Percentiles rank a stretch among this genome's conserved stretches.
These are phyloP conservation scores for Podosphaera xanthii DNA, from an alignment of 2,329 filamentous ascomycete genomes.

Conservation along the genomic window DNA sequence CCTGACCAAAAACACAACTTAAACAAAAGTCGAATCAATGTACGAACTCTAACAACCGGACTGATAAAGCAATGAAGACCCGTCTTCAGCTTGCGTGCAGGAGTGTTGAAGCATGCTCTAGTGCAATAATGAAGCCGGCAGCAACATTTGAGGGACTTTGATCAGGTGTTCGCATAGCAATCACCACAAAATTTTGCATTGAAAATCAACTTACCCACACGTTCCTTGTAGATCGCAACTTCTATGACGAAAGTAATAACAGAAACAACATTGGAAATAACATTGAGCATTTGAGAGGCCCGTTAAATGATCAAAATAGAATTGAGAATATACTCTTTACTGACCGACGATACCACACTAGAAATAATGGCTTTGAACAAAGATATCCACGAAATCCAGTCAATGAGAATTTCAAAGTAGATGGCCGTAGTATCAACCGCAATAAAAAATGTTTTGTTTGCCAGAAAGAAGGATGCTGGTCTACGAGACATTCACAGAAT, in stretches of 20 bases:
- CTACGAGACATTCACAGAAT: background rate
- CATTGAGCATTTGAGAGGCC: background rate
- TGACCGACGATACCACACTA: background rate
- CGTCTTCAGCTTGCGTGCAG: background rate
- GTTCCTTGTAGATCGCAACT: background rate
- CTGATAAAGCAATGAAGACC: background rate
- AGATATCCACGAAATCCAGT: background rate
- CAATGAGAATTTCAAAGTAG: background rate
- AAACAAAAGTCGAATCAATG: no score
- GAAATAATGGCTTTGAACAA: background rate
- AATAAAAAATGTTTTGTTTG: slow-evolving; percentile 1
- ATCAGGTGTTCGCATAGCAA: background rate
- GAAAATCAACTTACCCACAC: background rate
- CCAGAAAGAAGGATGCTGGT: background rate
- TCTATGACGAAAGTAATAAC: background rate
- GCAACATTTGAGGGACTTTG: background rate
- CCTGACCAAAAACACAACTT: no score
- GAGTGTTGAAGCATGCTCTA: background rate
- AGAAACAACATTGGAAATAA: background rate
- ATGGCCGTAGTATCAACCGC: background rate
- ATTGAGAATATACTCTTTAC: background rate
- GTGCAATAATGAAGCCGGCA: background rate
- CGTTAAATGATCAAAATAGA: background rate
- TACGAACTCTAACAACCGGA: no score
- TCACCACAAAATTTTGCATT: background rate